These are phyloP conservation scores for Candida germanica DNA, from an alignment of 805 yeast genomes.

Conservation along the genomic window DNA sequence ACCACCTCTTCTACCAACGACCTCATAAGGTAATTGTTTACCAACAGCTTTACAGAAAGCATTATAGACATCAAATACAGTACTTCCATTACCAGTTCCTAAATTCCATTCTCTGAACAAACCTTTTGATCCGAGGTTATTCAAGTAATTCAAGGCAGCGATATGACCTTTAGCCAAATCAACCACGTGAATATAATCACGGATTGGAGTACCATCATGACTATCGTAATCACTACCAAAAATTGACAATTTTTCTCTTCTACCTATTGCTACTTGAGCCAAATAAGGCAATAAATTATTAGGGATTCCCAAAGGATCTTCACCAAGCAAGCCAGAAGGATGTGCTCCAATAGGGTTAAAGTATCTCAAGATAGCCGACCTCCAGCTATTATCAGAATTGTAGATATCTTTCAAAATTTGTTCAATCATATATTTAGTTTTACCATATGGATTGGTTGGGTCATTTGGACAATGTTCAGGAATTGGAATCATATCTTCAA, in stretches of 20 bases:
- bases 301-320: slow-evolving; percentile 76
- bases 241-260: slow-evolving; percentile 61
- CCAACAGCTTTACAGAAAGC: slow-evolving; percentile 69
- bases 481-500: slow-evolving; percentile 70
- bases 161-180: slow-evolving; percentile 78
- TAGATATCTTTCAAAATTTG: slow-evolving; percentile 54
- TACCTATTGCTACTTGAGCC: slow-evolving; percentile 75
- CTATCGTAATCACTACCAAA: slow-evolving; percentile 72
- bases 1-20: slow-evolving; percentile 68
- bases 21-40: slow-evolving; percentile 57
- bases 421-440: slow-evolving; percentile 67
- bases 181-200: slow-evolving; percentile 79
- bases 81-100: slow-evolving; percentile 78
- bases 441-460: slow-evolving; percentile 77
- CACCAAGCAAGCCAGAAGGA: slow-evolving; percentile 76
- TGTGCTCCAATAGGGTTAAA: slow-evolving; percentile 88
- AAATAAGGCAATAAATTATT: slow-evolving; percentile 72
- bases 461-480: slow-evolving; percentile 75
- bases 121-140: slow-evolving; percentile 36
- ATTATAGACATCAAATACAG: slow-evolving; percentile 67
- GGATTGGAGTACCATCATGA: slow-evolving; percentile 76
- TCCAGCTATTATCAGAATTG: slow-evolving; percentile 44
- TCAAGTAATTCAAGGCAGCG: slow-evolving; percentile 61
- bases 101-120: slow-evolving; percentile 76
- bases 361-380: slow-evolving; percentile 65